A percentile compares a stretch with the other conserved stretches of the same genome.
These are phyloP conservation scores for Paracorniculantispora psalliotae DNA, from an alignment of 2,329 filamentous ascomycete genomes.

Conservation along the genomic window DNA sequence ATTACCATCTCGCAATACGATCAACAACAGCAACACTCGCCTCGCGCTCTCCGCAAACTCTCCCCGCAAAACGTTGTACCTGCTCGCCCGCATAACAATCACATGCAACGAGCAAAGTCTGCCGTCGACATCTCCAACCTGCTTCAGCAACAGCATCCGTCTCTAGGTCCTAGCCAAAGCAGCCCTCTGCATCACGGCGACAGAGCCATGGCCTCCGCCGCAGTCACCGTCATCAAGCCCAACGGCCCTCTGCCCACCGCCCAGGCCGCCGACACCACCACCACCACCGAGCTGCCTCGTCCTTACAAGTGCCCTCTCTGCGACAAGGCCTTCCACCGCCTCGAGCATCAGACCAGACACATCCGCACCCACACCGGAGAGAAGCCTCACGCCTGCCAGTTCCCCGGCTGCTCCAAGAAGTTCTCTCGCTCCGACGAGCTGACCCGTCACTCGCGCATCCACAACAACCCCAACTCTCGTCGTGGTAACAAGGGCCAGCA, in stretches of 20 bases:
- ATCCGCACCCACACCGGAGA: constrained; percentile 97
- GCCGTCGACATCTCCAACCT: constrained; percentile 72
- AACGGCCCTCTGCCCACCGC: constrained; percentile 59
- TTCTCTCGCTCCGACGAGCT: constrained; percentile 96
- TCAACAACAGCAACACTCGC: too few relatives aligned
- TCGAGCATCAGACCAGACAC: constrained; percentile 88
- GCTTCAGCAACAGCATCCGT: constrained; percentile 51
- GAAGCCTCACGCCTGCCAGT: constrained; percentile 95
- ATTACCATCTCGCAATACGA: background rate
- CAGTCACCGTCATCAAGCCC: constrained; percentile 54
- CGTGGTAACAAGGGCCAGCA: constrained; percentile 76
- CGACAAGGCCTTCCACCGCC: constrained; percentile 96
- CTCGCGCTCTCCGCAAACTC: background rate
- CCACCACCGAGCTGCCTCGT: constrained; percentile 70
- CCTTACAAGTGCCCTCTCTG: constrained; percentile 98
- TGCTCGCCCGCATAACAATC: constrained; percentile 38
- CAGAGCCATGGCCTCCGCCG: constrained; percentile 45
- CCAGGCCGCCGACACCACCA: constrained; percentile 47
- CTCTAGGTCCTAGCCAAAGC: constrained; percentile 21
- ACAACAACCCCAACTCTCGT: constrained; percentile 97
- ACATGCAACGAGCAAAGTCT: constrained; percentile 71
- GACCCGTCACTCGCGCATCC: constrained; percentile 93
- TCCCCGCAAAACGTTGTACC: constrained; percentile 2
- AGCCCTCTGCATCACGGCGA: constrained; percentile 27
- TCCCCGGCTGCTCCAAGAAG: constrained; percentile 92